phyloP scores from a whole-genome alignment of 371 early-diverging fungal genomes.

The Syncephalastrum contaminatum region DNA sequence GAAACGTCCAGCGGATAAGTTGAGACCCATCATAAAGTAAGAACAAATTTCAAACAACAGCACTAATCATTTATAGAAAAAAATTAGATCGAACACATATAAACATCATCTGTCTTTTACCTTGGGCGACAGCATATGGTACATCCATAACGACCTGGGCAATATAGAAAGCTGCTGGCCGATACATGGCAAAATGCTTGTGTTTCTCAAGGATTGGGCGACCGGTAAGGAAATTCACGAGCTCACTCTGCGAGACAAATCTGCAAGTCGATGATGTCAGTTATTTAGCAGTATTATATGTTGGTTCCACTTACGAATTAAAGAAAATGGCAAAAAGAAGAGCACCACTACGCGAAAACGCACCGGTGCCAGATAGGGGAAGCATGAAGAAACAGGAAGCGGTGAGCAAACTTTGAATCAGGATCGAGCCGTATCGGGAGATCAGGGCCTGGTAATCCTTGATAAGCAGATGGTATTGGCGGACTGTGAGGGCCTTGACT shows the following conservation, averaged over 20 bases:
- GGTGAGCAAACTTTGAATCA: constrained; percentile 64
- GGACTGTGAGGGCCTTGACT: constrained; percentile 53
- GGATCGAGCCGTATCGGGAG: constrained; percentile 52
- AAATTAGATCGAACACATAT: not conserved
- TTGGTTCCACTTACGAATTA: constrained; percentile 22
- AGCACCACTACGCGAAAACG: constrained; percentile 71
- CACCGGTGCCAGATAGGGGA: constrained; percentile 49
- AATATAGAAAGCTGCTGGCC: constrained; percentile 61
- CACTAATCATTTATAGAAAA: constrained; percentile 12
- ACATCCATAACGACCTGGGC: constrained; percentile 54
- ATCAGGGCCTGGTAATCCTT: constrained; percentile 47
- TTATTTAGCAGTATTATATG: too few species aligned
- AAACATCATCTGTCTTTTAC: constrained; percentile 14
- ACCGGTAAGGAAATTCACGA: constrained; percentile 52
- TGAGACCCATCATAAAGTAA: constrained; percentile 56
- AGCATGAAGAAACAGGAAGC: constrained; percentile 65
- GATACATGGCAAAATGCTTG: constrained; percentile 64
- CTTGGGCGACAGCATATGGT: constrained; percentile 33
- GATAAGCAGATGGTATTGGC: constrained; percentile 48
- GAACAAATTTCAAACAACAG: constrained; percentile 18
- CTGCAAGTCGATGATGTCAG: too few species aligned
- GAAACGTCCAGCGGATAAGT: constrained; percentile 43
- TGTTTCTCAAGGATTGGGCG: constrained; percentile 68
- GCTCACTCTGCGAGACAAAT: constrained; percentile 50
- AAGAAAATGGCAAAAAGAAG: constrained; percentile 58